Evolutionary conservation across 306 rosid species (phyloP), one percentile per base, ranked within the genome.

Genomic region (Alnus glutinosa): DNA sequence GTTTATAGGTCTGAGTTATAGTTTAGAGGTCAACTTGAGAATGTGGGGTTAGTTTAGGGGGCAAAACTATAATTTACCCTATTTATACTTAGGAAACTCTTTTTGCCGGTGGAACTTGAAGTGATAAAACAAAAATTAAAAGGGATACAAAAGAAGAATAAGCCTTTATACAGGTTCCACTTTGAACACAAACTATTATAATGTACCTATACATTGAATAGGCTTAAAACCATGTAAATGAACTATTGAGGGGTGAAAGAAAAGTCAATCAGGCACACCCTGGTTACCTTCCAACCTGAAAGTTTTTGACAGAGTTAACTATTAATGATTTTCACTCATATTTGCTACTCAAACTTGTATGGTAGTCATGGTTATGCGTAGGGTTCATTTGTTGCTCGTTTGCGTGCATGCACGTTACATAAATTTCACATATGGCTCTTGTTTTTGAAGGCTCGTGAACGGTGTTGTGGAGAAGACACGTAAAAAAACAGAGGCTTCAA

Each of bases 401-500:
- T 37, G 48, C 0, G 47, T 64, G 71, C 19, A 7, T 34, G 68
- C 16, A 44, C 39, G 34, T 55, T 39, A 52, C 15, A 3, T 15
- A 34, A 54, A 28, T 5, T 59, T 77, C 74, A 76, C 71, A 23
- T 34, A n/a, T 73, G 50, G 58, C 2, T 46, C 71, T 77, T 58
- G 4, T 50, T 71, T 78, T 68, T 81, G 73, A 81, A 96, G 99
- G 96, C 91, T 96, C 81, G 99, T 96, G 78, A 96, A 96, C 82
- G 87, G 87, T 79, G 87, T 83, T 82, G 85, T 96, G 86, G 99
- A 91, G 90, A 96, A 96, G 87, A 90, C 94, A 54, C 93, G 96
- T 39, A 90, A 85, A 77, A 87, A 88, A 82, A 85, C 80, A 48
- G 83, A 82, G 88, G 71, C 61, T n/a, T 91, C 99, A 37, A 91